These are phyloP conservation scores for Phytopythium cucurbitacearum DNA, from an alignment of 352 stramenopile species.

Conservation along the genomic window DNA sequence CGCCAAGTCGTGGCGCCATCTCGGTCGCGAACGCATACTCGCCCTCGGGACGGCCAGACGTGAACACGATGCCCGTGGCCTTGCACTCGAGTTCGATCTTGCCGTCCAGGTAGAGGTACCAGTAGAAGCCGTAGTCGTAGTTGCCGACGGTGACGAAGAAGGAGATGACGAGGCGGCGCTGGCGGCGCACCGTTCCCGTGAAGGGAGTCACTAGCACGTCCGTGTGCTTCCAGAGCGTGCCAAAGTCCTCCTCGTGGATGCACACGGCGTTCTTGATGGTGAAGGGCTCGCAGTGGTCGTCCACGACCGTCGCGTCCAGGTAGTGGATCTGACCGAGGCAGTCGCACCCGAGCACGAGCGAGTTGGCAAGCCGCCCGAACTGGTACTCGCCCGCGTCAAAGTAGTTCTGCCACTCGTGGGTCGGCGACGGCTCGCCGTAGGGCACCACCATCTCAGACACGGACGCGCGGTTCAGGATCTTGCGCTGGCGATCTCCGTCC, in stretches of 20 bases:
- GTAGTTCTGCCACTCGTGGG: constrained; percentile 78
- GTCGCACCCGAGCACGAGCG: constrained; percentile 77
- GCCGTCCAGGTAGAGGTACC: constrained; percentile 66
- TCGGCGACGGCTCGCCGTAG: constrained; percentile 68
- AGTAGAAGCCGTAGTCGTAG: constrained; percentile 86
- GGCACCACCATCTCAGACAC: constrained; percentile 88
- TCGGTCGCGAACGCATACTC: constrained; percentile 40
- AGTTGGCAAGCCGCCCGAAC: constrained; percentile 73
- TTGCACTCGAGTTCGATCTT: constrained; percentile 81
- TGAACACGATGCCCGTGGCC: constrained; percentile 77
- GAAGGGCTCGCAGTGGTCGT: constrained; percentile 48
- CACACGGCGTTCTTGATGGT: constrained; percentile 66
- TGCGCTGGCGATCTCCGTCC: constrained; percentile 27
- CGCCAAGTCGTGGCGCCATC: constrained; percentile 54
- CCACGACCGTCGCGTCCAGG: constrained; percentile 63
- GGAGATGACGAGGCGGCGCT: constrained; percentile 73
- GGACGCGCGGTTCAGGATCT: constrained; percentile 60
- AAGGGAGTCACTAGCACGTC: constrained; percentile 22
- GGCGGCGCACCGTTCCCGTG: constrained; percentile 43
- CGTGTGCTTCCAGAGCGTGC: constrained; percentile 79
- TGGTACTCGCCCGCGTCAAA: constrained; percentile 86
- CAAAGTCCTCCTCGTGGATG: constrained; percentile 83
- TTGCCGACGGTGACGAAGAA: constrained; percentile 86
- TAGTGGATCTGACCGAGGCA: constrained; percentile 84
- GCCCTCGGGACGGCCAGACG: constrained; percentile 54